Evolutionary conservation across 495 filamentous ascomycete genomes (phyloP).

Genomic region (Ascodesmis nigricans): DNA sequence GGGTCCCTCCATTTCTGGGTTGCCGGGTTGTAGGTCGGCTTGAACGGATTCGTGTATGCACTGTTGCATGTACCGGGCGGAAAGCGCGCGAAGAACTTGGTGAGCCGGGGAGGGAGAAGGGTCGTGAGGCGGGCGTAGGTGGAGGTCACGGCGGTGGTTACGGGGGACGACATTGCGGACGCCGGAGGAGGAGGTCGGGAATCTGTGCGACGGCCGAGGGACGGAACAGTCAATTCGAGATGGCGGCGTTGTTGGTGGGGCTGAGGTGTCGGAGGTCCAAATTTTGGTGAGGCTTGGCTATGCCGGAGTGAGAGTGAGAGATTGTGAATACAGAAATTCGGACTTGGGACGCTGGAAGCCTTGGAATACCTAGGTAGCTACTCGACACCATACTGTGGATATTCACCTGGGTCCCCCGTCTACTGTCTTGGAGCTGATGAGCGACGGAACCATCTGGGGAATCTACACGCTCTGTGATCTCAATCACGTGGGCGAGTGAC

Average conservation of each 20-base stretch:
- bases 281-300: too few relatives aligned
- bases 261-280: too few relatives aligned
- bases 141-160: conserved; percentile 4
- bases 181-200: neutral
- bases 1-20: conserved; percentile 65
- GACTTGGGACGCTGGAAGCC: too few relatives aligned
- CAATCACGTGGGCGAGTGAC: too few relatives aligned
- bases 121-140: conserved; percentile 38
- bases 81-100: conserved; percentile 71
- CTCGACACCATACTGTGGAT: too few relatives aligned
- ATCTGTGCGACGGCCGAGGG: neutral
- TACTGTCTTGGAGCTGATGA: too few relatives aligned
- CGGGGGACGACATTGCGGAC: conserved; percentile 8
- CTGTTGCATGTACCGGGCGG: conserved; percentile 35
- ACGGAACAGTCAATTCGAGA: neutral
- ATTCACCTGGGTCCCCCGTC: too few relatives aligned
- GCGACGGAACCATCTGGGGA: too few relatives aligned
- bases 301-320: too few relatives aligned
- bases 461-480: too few relatives aligned
- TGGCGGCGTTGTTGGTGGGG: conserved; percentile 1
- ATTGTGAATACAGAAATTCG: too few relatives aligned
- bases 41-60: conserved; percentile 25
- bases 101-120: conserved; percentile 48
- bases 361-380: too few relatives aligned
- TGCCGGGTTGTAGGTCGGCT: conserved; percentile 35